Conservation (phyloP, 192 early-diverging fungal genomes). For the Entomortierella beljakovae region DNA sequence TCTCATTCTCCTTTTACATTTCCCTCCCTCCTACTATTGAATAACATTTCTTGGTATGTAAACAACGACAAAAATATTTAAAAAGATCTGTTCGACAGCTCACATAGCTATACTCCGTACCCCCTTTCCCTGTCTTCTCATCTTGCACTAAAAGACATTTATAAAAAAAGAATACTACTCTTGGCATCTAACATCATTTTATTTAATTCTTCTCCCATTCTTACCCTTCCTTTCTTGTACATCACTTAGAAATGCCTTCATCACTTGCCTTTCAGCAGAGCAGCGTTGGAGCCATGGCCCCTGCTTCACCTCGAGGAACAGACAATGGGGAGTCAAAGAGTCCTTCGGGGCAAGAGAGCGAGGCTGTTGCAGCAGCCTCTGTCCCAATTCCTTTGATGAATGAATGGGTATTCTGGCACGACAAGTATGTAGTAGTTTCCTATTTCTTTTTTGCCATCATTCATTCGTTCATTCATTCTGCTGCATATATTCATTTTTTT, state of each 20-base stretch:
- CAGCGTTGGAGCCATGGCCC: slow-evolving; percentile 51
- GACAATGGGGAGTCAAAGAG: slow-evolving; percentile 45
- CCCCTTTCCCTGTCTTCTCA: neutral
- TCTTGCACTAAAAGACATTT: no score
- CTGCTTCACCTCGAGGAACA: slow-evolving; percentile 40
- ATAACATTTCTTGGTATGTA: slow-evolving; percentile 1
- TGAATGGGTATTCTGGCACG: slow-evolving; percentile 59
- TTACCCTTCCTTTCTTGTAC: no score
- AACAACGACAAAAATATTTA: no score
- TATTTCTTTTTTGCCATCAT: neutral
- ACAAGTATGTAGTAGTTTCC: slow-evolving; percentile 43
- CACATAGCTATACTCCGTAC: no score
- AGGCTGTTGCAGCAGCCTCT: slow-evolving; percentile 23
- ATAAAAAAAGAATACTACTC: neutral
- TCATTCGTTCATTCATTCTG: neutral
- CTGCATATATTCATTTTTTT: no score
- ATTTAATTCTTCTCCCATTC: neutral
- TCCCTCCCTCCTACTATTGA: neutral
- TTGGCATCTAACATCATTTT: neutral
- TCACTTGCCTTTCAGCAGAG: slow-evolving; percentile 49
- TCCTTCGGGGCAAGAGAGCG: slow-evolving; percentile 25
- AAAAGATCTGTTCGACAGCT: no score
- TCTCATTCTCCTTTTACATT: neutral
- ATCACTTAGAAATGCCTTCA: slow-evolving; percentile 43
- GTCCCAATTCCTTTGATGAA: slow-evolving; percentile 47